phyloP scores from a whole-genome alignment of 2,329 filamentous ascomycete species.

The Mycocentrospora acerina region DNA sequence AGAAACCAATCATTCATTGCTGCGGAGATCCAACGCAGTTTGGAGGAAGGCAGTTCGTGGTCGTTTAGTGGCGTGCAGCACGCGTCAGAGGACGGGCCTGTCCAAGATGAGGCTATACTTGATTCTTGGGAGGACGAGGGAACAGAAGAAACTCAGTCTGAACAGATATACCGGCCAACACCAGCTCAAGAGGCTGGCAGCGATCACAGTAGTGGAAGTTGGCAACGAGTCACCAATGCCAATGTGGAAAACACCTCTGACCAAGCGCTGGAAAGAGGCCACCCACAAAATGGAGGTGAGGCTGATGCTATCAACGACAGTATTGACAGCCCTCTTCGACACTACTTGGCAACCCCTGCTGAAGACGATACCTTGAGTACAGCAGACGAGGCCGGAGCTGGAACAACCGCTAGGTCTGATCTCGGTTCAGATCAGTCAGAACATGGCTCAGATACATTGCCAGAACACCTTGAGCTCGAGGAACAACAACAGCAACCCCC shows the following conservation, averaged over 20 bases:
- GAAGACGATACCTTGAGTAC: not conserved
- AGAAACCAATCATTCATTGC: slow-evolving; percentile 50
- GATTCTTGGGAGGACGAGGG: slow-evolving; percentile 33
- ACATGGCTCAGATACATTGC: slow-evolving; percentile 2
- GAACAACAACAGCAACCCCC: not conserved
- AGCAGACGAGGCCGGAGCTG: slow-evolving; percentile 1
- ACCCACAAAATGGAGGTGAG: slow-evolving; percentile 31
- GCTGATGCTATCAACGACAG: slow-evolving; percentile 14
- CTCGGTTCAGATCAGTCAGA: not conserved
- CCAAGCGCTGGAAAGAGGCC: slow-evolving; percentile 27
- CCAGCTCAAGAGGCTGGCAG: slow-evolving; percentile 36
- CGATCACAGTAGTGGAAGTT: slow-evolving; percentile 43
- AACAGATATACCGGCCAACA: slow-evolving; percentile 4
- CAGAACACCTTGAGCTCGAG: slow-evolving; percentile 1
- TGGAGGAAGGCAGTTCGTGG: slow-evolving; percentile 48
- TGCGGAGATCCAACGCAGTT: slow-evolving; percentile 48
- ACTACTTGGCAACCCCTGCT: too few relatives aligned
- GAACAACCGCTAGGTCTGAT: slow-evolving; percentile 3
- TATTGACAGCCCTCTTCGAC: too few relatives aligned
- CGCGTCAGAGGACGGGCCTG: slow-evolving; percentile 3
- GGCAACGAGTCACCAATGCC: slow-evolving; percentile 41
- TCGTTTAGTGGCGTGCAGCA: slow-evolving; percentile 30
- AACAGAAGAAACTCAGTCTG: slow-evolving; percentile 2
- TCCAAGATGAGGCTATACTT: slow-evolving; percentile 10
- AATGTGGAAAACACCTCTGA: slow-evolving; percentile 28